Conservation (phyloP, 495 filamentous ascomycete species). For the Parathielavia hyrcaniae region DNA sequence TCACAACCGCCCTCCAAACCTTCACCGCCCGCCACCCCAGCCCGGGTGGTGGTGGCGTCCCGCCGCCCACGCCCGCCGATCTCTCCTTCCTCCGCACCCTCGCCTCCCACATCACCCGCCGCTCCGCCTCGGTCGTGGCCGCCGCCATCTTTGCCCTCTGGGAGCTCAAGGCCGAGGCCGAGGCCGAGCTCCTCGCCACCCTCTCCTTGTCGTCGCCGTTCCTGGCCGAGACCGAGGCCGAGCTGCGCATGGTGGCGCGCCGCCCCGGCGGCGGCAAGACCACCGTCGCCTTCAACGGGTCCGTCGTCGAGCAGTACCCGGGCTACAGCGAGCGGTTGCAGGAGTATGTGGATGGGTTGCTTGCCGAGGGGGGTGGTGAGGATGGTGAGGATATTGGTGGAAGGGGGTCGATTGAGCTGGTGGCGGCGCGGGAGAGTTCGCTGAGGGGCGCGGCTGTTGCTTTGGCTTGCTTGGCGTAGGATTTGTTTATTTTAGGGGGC, state of each 20-base stretch:
- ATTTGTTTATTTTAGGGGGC: background rate
- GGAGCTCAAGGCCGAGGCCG: slow-evolving; percentile 48
- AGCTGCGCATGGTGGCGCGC: slow-evolving; percentile 22
- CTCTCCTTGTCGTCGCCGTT: slow-evolving; percentile 13
- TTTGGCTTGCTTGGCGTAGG: slow-evolving; percentile 38
- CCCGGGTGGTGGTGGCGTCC: no score
- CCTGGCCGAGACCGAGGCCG: slow-evolving; percentile 23
- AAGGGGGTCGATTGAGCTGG: slow-evolving; percentile 41
- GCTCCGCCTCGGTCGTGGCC: slow-evolving; percentile 58
- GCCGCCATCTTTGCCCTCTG: slow-evolving; percentile 57
- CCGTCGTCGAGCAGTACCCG: slow-evolving; percentile 61
- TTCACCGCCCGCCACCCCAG: slow-evolving; percentile 46
- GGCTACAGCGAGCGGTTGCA: slow-evolving; percentile 47
- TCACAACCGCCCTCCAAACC: slow-evolving; percentile 28
- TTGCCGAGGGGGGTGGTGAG: slow-evolving; percentile 21
- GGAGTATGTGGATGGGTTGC: slow-evolving; percentile 45
- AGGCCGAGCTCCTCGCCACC: slow-evolving; percentile 21
- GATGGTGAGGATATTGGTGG: background rate
- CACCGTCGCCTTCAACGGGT: slow-evolving; percentile 57
- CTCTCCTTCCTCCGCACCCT: slow-evolving; percentile 49
- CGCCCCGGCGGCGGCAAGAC: slow-evolving; percentile 22
- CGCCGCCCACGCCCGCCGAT: slow-evolving; percentile 40
- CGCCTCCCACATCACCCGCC: slow-evolving; percentile 50
- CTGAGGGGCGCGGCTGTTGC: slow-evolving; percentile 59
- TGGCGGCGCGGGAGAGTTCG: slow-evolving; percentile 54